phyloP scores from a whole-genome alignment of 257 asterid genomes.

The Echites panduratus region DNA sequence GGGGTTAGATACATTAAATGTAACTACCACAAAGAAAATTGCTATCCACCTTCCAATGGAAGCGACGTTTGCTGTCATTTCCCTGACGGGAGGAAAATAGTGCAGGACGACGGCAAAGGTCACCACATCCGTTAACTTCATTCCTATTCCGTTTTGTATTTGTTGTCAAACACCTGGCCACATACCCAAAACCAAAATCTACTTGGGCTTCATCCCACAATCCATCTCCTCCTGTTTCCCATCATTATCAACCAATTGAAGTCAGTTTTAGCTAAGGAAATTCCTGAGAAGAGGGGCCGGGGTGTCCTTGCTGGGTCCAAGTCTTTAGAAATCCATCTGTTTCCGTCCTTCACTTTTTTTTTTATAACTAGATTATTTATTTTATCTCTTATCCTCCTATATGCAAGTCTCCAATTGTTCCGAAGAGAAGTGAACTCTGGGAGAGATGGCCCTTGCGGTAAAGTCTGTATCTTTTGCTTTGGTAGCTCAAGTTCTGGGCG shows the following conservation, averaged over 20 bases:
- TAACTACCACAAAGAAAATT: not conserved
- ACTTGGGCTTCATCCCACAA: too few species aligned
- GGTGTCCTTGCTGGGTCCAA: not conserved
- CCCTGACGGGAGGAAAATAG: not conserved
- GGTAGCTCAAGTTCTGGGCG: slow-evolving; percentile 62
- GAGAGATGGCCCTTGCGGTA: slow-evolving; percentile 56
- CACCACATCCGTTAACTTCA: not conserved
- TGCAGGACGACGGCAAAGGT: not conserved
- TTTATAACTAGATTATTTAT: too few species aligned
- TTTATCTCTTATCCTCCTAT: not conserved
- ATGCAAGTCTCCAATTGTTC: not conserved
- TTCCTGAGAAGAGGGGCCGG: not conserved
- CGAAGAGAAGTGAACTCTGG: not conserved
- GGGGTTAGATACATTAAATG: not conserved
- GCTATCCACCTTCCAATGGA: not conserved
- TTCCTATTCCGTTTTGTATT: not conserved
- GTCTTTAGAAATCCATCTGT: not conserved
- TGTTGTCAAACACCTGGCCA: too few species aligned
- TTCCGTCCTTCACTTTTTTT: not conserved
- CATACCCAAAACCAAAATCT: too few species aligned
- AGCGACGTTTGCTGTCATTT: not conserved
- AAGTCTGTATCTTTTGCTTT: slow-evolving; percentile 59
- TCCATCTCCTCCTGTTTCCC: too few species aligned
- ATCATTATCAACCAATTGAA: too few species aligned
- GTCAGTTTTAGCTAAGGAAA: too few species aligned